phyloP scores from a whole-genome alignment of 495 filamentous ascomycete species.

The Lentithecium fluviatile region DNA sequence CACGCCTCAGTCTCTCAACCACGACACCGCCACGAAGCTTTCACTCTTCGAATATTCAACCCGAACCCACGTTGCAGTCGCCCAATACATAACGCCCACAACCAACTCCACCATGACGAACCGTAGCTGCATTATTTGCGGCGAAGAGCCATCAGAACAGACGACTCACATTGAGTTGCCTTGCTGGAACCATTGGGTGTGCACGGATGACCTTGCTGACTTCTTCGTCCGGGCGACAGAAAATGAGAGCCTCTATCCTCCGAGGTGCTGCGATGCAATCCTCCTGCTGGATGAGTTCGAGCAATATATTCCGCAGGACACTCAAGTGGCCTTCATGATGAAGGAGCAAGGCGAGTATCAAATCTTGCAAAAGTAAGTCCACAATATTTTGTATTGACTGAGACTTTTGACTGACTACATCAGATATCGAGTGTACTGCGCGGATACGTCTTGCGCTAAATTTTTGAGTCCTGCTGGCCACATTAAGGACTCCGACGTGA shows the following conservation, averaged over 20 bases:
- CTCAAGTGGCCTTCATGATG: background rate
- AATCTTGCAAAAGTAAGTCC: constrained; percentile 12
- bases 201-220: constrained; percentile 8
- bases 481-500: background rate
- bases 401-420: background rate
- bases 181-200: constrained; percentile 23
- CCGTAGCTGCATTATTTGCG: constrained; percentile 20
- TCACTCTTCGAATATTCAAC: no score
- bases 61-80: no score
- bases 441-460: constrained; percentile 5
- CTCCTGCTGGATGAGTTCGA: constrained; percentile 16
- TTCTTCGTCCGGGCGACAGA: constrained; percentile 17
- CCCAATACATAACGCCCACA: no score
- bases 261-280: constrained; percentile 18
- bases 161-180: background rate
- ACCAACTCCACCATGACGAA: no score
- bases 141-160: constrained; percentile 14
- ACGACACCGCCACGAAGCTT: no score
- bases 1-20: no score
- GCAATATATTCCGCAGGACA: constrained; percentile 6
- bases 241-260: constrained; percentile 23
- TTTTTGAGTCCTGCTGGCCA: constrained; percentile 25
- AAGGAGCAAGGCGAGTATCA: constrained; percentile 17
- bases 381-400: background rate
- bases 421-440: constrained; percentile 28